Evolutionary conservation across 2,329 filamentous ascomycete genomes (phyloP).

Genomic region (Byssochlamys sp.): DNA sequence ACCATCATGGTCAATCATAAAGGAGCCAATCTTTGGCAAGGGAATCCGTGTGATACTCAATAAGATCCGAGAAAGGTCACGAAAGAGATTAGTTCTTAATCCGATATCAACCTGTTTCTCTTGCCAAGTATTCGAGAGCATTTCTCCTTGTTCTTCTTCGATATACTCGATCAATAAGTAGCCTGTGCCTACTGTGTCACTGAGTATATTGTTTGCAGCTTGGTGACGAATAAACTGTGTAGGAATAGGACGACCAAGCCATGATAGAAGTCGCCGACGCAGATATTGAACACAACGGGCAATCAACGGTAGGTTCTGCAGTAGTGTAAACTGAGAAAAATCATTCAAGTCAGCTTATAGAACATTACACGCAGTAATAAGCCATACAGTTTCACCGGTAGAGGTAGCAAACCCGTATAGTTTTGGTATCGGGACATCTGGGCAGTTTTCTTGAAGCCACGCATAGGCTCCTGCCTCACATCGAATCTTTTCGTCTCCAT

Average conservation of each 20-base stretch:
- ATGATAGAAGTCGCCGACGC: not conserved
- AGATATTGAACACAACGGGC: not conserved
- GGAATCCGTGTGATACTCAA: slow-evolving; percentile 11
- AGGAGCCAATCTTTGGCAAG: slow-evolving; percentile 26
- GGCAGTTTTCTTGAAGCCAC: slow-evolving; percentile 32
- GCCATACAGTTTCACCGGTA: slow-evolving; percentile 15
- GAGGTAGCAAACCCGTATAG: slow-evolving; percentile 27
- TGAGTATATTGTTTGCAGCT: not conserved
- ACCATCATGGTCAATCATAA: slow-evolving; percentile 18
- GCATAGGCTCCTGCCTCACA: slow-evolving; percentile 34
- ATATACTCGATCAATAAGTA: slow-evolving; percentile 16
- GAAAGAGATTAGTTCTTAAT: slow-evolving; percentile 14
- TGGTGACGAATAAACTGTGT: not conserved
- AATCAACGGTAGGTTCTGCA: not conserved
- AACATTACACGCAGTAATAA: not conserved
- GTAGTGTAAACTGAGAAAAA: not conserved
- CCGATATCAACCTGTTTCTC: slow-evolving; percentile 6
- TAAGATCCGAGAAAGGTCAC: slow-evolving; percentile 10
- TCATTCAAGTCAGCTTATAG: not conserved
- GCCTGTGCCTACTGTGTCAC: slow-evolving; percentile 2
- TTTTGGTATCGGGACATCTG: slow-evolving; percentile 26
- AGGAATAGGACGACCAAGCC: not conserved
- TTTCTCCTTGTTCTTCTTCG: slow-evolving; percentile 7
- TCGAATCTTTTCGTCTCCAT: slow-evolving; percentile 34
- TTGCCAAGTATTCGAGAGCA: slow-evolving; percentile 17